Base-by-base conservation (phyloP, 352 stramenopile species). In the Phytophthora meadii region DNA sequence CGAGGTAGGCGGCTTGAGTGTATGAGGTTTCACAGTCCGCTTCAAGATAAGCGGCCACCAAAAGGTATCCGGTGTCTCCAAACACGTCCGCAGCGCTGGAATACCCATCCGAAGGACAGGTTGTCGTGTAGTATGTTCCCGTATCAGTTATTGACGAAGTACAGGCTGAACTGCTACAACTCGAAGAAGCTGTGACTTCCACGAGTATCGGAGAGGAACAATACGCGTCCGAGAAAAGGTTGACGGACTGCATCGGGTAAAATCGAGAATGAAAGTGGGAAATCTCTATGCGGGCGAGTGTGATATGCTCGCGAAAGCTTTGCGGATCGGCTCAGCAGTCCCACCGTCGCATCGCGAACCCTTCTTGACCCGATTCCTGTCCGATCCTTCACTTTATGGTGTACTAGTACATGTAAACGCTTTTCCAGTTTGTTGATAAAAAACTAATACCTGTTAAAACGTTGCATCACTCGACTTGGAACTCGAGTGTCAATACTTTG, bases 171-270 rank as follows among this genome's bases (percentile, higher is more conserved):
- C 42, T 62, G 11, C 40, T 49, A n/a, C 55, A 66, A 19, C n/a
- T 40, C 11, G 61, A 51, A 11, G 47, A 46, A 15, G 52, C n/a
- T 1, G 54, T 64, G 19, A 41, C 30, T n/a, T 56, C 39, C 51
- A 57, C 2, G 10, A 47, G 62, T 0, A 62, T 19, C 1, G 56
- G 63, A 9, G 49, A 62, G 12, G 51, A 34, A 22, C 63, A 66
- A 19, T 52, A 71, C 4, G 44, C 34, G 24, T 67, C 56, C 50
- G 63, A 54, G 22, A 62, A 71, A 30, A 65, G 12, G 28, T 66
- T 65, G 11, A 66, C 55, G 6, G 55, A 61, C 44, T 70, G 54
- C 55, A 70, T 66, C 14, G 37, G 27, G 25, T 37, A 17, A 22
- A 64, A 59, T 46, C 24, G 25, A 56, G 30, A 64, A 54, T 65